Evolutionary conservation across 2,329 filamentous ascomycete species (phyloP).

Genomic region (Cytospora piceae): DNA sequence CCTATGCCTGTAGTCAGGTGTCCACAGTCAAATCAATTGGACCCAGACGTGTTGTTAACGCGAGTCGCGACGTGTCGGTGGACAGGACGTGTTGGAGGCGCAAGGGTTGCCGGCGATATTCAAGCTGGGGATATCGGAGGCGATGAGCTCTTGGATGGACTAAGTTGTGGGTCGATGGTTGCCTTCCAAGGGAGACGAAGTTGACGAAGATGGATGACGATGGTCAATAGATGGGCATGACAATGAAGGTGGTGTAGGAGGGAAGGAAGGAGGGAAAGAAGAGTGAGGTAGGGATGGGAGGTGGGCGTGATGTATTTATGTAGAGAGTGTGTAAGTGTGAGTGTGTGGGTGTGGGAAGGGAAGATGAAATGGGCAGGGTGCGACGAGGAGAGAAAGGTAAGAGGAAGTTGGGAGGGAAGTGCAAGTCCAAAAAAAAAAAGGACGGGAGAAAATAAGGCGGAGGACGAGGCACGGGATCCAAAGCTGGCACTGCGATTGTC

Average conservation of each 20-base stretch:
- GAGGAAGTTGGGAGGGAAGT: slow-evolving; percentile 37
- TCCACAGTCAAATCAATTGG: slow-evolving; percentile 21
- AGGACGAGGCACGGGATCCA: slow-evolving; percentile 30
- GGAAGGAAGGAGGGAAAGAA: slow-evolving; percentile 24
- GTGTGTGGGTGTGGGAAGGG: slow-evolving; percentile 23
- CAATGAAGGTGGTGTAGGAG: slow-evolving; percentile 21
- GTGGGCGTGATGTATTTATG: slow-evolving; percentile 30
- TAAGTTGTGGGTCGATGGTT: slow-evolving; percentile 8
- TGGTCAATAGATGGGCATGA: slow-evolving; percentile 18
- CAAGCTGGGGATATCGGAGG: slow-evolving; percentile 1
- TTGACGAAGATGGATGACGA: slow-evolving; percentile 22
- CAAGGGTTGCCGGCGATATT: slow-evolving; percentile 3
- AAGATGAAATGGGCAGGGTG: slow-evolving; percentile 33
- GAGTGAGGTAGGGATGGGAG: slow-evolving; percentile 26
- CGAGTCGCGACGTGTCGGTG: slow-evolving; percentile 32
- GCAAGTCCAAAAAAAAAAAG: slow-evolving; percentile 33
- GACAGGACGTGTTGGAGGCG: slow-evolving; percentile 14
- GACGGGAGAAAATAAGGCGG: slow-evolving; percentile 31
- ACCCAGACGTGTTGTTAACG: slow-evolving; percentile 17
- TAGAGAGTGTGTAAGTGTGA: slow-evolving; percentile 24
- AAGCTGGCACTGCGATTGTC: slow-evolving; percentile 31
- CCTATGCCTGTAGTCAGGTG: slow-evolving; percentile 26
- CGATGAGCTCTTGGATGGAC: slow-evolving; percentile 17
- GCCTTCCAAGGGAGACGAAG: slow-evolving; percentile 32
- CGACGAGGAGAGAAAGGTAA: slow-evolving; percentile 36